Base-by-base conservation (phyloP, 2,329 filamentous ascomycete genomes). In the Cercospora berteroae region DNA sequence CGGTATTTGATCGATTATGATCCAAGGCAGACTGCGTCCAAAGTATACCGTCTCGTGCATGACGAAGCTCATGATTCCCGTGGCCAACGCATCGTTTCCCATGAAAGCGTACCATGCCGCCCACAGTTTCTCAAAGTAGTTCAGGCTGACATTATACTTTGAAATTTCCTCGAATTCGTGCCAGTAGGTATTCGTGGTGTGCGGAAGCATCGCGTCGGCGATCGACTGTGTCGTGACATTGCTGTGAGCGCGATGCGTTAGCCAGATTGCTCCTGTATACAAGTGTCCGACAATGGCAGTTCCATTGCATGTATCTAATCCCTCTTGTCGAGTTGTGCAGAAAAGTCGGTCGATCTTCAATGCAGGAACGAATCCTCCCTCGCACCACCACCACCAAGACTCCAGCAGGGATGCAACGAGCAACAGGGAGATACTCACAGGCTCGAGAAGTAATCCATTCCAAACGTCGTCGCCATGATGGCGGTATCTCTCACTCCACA, bases 41-140 rank as follows among this genome's bases (percentile, higher is more conserved):
- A 98, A 99, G 85, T 99, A 99, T 76, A 99, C 87, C 48, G 88
- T 64, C 81, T 99, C 95, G 84, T 99, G 95, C 88, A 98, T 92
- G 73, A 90, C 82, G 80, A 99, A 99, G 76, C 93, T 97, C 91
- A 98, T 90, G 83, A 99, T 95, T 69, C 95, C 95, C 3, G 95
- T 99, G 67, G 95, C 95, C 70, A 99, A 89, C 64, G 91, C 90
- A 82, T 99, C 95, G 80, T 99, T 99, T 80, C 96, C 92, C 90
- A 98, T 97, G 86, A 89, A 99, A 16, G 94, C 87, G 80, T 99
- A 99, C 94, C 93, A 98, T 48, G 93, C 89, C 60, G 92, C 90
- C 95, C 95, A 99, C 73, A 97, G 85, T 77, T 90, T 89, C 85
- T 99, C 95, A 76, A 89, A 83, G 71, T 92, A 85, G 81, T 93